Percentiles rank a stretch among this genome's conserved stretches.
Evolutionary conservation across 352 stramenopile species (phyloP).

Genomic region (Globisporangium irregulare): DNA sequence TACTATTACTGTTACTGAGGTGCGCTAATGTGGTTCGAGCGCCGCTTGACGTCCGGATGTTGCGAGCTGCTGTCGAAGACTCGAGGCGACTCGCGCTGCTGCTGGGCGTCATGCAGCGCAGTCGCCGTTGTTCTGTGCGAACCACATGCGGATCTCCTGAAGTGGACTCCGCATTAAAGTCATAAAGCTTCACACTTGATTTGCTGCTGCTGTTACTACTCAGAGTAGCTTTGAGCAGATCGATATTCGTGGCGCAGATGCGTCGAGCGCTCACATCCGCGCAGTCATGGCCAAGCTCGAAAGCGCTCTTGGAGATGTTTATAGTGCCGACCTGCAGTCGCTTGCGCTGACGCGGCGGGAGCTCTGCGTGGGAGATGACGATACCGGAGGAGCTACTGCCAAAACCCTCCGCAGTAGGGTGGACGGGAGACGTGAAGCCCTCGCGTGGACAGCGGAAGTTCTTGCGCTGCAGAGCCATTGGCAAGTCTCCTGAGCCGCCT

Average conservation of each 20-base stretch:
- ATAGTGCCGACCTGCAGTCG: conserved; percentile 74
- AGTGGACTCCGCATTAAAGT: background rate
- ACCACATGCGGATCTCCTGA: background rate
- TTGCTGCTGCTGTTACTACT: conserved; percentile 17
- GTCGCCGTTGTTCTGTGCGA: conserved; percentile 11
- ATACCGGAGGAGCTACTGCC: conserved; percentile 8
- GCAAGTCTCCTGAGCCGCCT: background rate
- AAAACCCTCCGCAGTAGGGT: conserved; percentile 1
- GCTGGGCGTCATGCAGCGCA: conserved; percentile 16
- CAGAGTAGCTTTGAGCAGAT: conserved; percentile 34
- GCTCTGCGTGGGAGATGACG: conserved; percentile 41
- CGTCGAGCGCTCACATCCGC: conserved; percentile 17
- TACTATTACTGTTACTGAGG: background rate
- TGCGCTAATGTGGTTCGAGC: conserved; percentile 1
- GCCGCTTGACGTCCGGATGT: background rate
- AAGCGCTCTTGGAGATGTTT: conserved; percentile 45
- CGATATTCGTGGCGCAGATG: conserved; percentile 46
- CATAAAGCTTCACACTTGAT: background rate
- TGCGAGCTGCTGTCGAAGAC: background rate
- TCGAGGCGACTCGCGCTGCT: conserved; percentile 17
- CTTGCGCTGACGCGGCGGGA: conserved; percentile 55
- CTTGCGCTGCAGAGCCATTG: conserved; percentile 49
- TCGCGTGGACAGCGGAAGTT: conserved; percentile 57
- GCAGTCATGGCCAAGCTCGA: conserved; percentile 19
- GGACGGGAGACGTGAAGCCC: conserved; percentile 19